Evolutionary conservation across 306 rosid genomes (phyloP), one percentile per base, ranked within the genome.

Genomic region (Clitoria ternatea): DNA sequence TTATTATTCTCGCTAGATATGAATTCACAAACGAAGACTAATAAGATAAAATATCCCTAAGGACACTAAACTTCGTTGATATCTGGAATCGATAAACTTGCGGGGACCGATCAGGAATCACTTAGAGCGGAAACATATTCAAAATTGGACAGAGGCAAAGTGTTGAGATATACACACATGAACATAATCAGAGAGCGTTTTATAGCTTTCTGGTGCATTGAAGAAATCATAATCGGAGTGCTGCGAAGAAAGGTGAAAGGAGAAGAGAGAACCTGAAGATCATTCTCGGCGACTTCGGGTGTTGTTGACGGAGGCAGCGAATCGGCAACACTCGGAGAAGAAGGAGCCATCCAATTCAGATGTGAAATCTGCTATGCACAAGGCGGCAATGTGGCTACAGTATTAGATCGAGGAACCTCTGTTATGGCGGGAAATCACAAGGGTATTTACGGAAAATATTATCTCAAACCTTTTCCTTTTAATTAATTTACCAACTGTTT

Each of bases 381-480:
- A 43, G 4, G 66, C 27, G 29, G 75, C 23, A 49, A 35, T 49
- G 18, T 36, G 43, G 33, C 22, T 49, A 57, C 2, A 12, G 20
- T 5, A 61, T 3, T 13, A 32, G 43, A 26, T 14, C 14, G 14
- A 1, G 12, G 5, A 1, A 22, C 57, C 60, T 44, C 12, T 19
- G 47, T 57, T 72, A n/a, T 72, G 70, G 77, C 70, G 77, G 77
- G 77, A 72, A 72, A 72, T 19, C 36, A 45, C 59, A 14, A 72
- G 69, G 66, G 75, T 11, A 54, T 23, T 27, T 37, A 12, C 20
- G 73, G 61, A n/a, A 67, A 66, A 12, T 15, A 64, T 6, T 4
- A 23, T 47, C 26, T n/a, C n/a, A n/a, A 18, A 47, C 54, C 54
- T 18, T 47, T 32, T 4, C 36, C 36, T 5, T 7, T 32, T 32